Evolutionary conservation across 306 rosid species (phyloP), one percentile per base, ranked within the genome.

Genomic region (Pterocarpus santalinus): DNA sequence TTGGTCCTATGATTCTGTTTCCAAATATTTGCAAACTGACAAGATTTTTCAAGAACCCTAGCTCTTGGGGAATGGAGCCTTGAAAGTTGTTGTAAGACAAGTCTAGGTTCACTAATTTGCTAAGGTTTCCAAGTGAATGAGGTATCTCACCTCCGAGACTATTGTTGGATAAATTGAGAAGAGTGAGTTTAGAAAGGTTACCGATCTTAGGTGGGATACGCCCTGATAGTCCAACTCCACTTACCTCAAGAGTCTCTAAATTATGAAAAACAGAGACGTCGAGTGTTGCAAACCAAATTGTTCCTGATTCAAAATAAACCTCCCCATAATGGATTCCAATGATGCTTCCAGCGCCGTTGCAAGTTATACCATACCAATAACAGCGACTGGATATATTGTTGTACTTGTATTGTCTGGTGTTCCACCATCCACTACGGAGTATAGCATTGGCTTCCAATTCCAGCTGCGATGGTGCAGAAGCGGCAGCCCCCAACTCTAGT

Each of bases 181-280:
- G 28, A 70, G 11, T 70, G 61, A 69, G 61, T 43, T 68, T 68
- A 5, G 67, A 0, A 32, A 57, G 69, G 9, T 6, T 72, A 9
- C 66, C 65, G 5, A 72, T 72, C 10, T 56, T 30, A 10, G 30
- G 38, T 56, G 78, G 78, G 22, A 39, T 65, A 65, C 10, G 6
- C 47, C 47, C 47, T 2, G 6, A 0, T 43, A 43, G 47, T 7
- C 8, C 8, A 5, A 9, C 6, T 8, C 8, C 1, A 2, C 53
- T 10, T 14, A 47, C 15, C 2, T 10, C 53, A 12, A 47, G 15
- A 9, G 12, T 9, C 53, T 47, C 53, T 3, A 47, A 65, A 39
- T 65, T 65, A 0, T 8, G 5, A 34, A 65, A 65, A 8, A 13
- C 7, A 8, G 52, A 38, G 71, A 65, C 5, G 33, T 65, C 39